phyloP scores from a whole-genome alignment of 1,284 basidiomycete genomes.

The Vanrija humicola region DNA sequence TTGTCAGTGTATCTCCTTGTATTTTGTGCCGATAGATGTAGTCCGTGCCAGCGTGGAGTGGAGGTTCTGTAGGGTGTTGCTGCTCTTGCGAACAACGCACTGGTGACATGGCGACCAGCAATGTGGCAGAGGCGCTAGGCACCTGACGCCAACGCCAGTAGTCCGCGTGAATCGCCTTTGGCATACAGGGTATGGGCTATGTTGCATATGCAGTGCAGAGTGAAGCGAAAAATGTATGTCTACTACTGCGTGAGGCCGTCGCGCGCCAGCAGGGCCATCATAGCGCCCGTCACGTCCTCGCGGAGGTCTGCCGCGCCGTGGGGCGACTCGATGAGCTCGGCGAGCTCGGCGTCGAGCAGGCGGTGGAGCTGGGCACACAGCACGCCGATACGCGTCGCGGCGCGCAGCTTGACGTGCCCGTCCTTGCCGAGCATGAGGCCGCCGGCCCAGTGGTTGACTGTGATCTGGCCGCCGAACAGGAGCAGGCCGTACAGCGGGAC shows the following conservation, averaged over 20 bases:
- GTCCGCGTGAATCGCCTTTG: too few relatives aligned
- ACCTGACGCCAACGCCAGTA: too few relatives aligned
- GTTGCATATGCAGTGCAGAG: too few relatives aligned
- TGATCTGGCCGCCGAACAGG: constrained; percentile 75
- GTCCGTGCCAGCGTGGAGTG: neutral
- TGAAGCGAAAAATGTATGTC: too few relatives aligned
- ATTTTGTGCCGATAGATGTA: constrained; percentile 3
- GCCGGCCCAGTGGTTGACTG: constrained; percentile 72
- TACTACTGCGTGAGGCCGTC: constrained; percentile 33
- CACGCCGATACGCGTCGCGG: constrained; percentile 83
- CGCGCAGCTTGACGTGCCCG: constrained; percentile 63
- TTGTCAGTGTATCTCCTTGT: constrained; percentile 3
- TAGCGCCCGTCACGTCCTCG: constrained; percentile 63
- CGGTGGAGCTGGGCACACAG: constrained; percentile 82
- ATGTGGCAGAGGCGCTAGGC: too few relatives aligned
- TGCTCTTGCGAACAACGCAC: too few relatives aligned
- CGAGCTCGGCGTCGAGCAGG: constrained; percentile 67
- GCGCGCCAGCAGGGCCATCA: constrained; percentile 61
- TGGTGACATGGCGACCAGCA: too few relatives aligned
- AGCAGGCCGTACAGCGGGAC: constrained; percentile 79
- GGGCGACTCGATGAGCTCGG: constrained; percentile 52
- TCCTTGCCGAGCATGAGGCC: constrained; percentile 63
- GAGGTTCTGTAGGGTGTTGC: too few relatives aligned
- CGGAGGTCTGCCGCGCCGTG: constrained; percentile 52
- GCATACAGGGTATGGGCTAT: too few relatives aligned